A percentile compares a stretch with the other conserved stretches of the same genome.
These are phyloP conservation scores for Climacium dendroides DNA, from an alignment of 225 moss, liverwort and hornwort species.

Conservation along the genomic window DNA sequence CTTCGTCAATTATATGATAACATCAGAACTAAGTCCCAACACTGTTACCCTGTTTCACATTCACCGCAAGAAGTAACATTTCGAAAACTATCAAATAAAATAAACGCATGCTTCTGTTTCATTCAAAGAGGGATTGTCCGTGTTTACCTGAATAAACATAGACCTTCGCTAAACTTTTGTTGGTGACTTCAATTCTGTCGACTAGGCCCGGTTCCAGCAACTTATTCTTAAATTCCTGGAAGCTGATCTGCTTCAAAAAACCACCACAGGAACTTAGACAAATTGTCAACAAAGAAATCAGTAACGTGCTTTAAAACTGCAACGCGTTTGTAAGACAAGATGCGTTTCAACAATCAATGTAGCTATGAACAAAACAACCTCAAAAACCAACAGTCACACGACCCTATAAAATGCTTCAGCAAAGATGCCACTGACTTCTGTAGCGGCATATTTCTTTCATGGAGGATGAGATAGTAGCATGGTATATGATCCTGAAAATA, in stretches of 20 bases:
- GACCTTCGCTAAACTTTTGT: slow-evolving; percentile 97
- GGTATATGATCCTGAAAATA: background rate
- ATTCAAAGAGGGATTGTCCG: background rate
- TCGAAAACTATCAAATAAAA: background rate
- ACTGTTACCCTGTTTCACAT: background rate
- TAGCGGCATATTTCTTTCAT: background rate
- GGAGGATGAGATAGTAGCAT: background rate
- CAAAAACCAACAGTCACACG: background rate
- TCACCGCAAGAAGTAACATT: background rate
- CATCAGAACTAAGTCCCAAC: background rate
- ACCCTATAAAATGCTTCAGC: background rate
- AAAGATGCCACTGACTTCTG: background rate
- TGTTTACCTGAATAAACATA: slow-evolving; percentile 46
- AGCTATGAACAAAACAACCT: background rate
- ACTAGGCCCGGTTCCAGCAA: slow-evolving; percentile 89
- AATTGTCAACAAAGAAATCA: background rate
- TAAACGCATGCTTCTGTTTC: background rate
- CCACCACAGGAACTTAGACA: background rate
- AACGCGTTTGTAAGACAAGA: background rate
- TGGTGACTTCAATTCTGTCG: slow-evolving; percentile 90
- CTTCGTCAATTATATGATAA: background rate
- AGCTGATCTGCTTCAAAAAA: slow-evolving; percentile 61
- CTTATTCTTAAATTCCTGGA: slow-evolving; percentile 99
- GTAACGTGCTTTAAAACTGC: background rate
- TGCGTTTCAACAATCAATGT: background rate